Evolutionary conservation across 352 stramenopile species (phyloP).

Genomic region (Phytophthora constricta): DNA sequence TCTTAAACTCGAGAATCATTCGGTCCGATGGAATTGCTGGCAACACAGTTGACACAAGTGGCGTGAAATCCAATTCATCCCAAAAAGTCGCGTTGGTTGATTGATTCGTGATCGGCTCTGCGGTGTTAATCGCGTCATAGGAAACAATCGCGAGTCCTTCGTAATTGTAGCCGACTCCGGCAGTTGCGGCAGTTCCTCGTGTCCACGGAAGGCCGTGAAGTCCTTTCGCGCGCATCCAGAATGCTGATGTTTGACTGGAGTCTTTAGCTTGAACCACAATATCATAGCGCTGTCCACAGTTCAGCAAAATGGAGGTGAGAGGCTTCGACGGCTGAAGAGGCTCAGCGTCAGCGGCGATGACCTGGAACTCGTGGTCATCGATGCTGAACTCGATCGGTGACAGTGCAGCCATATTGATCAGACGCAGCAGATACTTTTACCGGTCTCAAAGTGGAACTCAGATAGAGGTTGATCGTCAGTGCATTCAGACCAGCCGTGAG

Average conservation of each 20-base stretch:
- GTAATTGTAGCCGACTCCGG: conserved; percentile 31
- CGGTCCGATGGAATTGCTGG: conserved; percentile 22
- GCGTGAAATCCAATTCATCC: conserved; percentile 30
- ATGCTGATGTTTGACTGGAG: conserved; percentile 4
- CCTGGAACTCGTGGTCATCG: conserved; percentile 43
- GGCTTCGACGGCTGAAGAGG: conserved; percentile 33
- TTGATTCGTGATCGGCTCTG: conserved; percentile 23
- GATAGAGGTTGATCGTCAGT: conserved; percentile 23
- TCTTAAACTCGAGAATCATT: conserved; percentile 31
- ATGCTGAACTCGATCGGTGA: conserved; percentile 48
- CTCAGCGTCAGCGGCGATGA: conserved; percentile 42
- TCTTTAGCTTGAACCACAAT: conserved; percentile 36
- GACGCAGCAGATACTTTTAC: conserved; percentile 43
- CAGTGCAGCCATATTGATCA: conserved; percentile 50
- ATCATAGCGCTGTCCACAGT: conserved; percentile 43
- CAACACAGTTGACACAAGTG: conserved; percentile 15
- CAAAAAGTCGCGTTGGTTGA: conserved; percentile 13
- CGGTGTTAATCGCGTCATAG: conserved; percentile 4
- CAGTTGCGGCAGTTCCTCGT: conserved; percentile 13
- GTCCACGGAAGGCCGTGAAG: conserved; percentile 37
- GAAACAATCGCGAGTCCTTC: conserved; percentile 34
- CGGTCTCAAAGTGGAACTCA: conserved; percentile 34
- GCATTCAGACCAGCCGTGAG: conserved; percentile 28
- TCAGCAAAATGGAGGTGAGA: conserved; percentile 37
- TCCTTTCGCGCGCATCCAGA: conserved; percentile 43